phyloP scores from a whole-genome alignment of 371 early-diverging fungal genomes.

The Lichtheimia ornata region DNA sequence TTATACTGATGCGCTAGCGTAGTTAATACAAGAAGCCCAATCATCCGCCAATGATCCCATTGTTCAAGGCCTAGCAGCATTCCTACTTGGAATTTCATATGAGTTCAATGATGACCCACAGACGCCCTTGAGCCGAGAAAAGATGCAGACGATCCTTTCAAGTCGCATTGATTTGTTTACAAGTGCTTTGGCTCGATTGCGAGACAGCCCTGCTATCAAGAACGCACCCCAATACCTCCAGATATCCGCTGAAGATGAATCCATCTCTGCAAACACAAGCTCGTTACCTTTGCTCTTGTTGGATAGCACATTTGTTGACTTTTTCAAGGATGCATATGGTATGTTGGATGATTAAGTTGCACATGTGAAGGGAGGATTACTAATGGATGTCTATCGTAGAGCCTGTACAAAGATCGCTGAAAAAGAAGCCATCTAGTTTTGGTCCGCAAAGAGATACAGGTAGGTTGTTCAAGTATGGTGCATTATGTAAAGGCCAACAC shows the following conservation, averaged over 20 bases:
- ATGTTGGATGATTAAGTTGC: constrained; percentile 3
- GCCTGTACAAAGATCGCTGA: constrained; percentile 38
- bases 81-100: constrained; percentile 81
- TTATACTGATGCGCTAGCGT: constrained; percentile 2
- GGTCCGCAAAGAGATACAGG: constrained; percentile 1
- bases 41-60: constrained; percentile 80
- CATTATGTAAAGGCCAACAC: constrained; percentile 4
- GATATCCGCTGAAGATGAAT: constrained; percentile 53
- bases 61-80: constrained; percentile 90
- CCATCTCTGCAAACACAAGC: constrained; percentile 43
- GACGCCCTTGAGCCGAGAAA: constrained; percentile 69
- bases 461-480: constrained; percentile 8
- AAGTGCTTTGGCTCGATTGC: constrained; percentile 78
- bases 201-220: constrained; percentile 81
- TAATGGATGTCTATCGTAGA: constrained; percentile 14
- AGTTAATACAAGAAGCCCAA: constrained; percentile 88
- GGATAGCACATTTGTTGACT: constrained; percentile 81
- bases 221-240: constrained; percentile 65
- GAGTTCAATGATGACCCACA: constrained; percentile 85
- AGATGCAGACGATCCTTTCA: constrained; percentile 79
- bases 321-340: constrained; percentile 81
- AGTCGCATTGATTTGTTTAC: constrained; percentile 87
- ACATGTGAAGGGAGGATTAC: background rate
- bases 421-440: constrained; percentile 39
- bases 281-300: constrained; percentile 64